Percentiles rank a stretch among this genome's conserved stretches.
Evolutionary conservation across 495 filamentous ascomycete species (phyloP).

Genomic region (Lophiotrema nucula): DNA sequence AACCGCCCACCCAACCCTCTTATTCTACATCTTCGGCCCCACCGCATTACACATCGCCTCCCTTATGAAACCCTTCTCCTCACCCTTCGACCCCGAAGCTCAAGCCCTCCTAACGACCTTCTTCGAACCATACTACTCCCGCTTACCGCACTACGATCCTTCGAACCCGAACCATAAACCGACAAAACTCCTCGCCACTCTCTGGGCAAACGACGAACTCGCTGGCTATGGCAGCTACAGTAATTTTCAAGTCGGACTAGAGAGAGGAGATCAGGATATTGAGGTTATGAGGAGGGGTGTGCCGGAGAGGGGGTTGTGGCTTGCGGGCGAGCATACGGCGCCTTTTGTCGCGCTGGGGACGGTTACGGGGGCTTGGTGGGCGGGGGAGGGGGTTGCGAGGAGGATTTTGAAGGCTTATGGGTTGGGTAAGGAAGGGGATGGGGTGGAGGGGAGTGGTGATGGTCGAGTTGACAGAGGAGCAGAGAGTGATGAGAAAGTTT

Average conservation of each 20-base stretch:
- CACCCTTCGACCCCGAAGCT: conserved; percentile 43
- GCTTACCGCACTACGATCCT: conserved; percentile 62
- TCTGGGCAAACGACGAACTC: conserved; percentile 78
- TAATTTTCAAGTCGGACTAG: conserved; percentile 80
- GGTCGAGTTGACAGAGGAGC: neutral
- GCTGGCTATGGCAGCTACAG: conserved; percentile 88
- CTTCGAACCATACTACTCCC: conserved; percentile 76
- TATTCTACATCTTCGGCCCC: conserved; percentile 86
- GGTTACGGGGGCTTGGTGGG: conserved; percentile 88
- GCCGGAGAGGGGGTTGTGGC: conserved; percentile 72
- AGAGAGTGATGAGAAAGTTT: neutral
- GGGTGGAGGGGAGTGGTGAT: conserved; percentile 7
- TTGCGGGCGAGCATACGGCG: conserved; percentile 92
- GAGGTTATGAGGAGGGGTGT: conserved; percentile 69
- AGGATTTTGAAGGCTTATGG: conserved; percentile 53
- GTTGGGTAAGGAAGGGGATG: conserved; percentile 20
- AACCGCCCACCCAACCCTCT: conserved; percentile 75
- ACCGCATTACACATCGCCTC: conserved; percentile 54
- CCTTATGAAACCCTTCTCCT: conserved; percentile 44
- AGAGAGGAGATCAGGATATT: conserved; percentile 71
- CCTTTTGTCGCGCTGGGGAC: conserved; percentile 88
- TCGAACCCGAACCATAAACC: conserved; percentile 60
- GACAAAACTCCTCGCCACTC: conserved; percentile 61
- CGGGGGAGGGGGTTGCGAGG: conserved; percentile 74
- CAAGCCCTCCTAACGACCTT: conserved; percentile 52